Evolutionary conservation across 73 alveolate species (phyloP).

Genomic region (Tetrahymena borealis): DNA sequence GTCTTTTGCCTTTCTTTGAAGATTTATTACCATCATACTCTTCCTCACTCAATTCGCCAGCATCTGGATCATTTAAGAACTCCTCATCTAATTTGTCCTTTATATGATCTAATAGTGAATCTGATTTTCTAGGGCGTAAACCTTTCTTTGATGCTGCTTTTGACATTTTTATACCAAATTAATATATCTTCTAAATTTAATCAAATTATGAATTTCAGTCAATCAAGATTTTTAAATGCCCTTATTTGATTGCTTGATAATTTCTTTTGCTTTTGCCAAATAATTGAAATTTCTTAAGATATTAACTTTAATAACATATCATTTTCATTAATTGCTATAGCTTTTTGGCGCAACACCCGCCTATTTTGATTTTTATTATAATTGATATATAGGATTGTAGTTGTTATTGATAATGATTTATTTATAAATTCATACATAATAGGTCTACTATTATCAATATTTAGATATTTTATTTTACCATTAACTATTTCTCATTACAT

Average conservation of each 20-base stretch:
- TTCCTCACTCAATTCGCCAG: not conserved
- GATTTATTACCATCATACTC: not conserved
- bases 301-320: not conserved
- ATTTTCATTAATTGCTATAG: not conserved
- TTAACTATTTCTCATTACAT: too few species aligned
- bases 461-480: too few species aligned
- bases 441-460: too few species aligned
- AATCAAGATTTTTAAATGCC: not conserved
- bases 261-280: not conserved
- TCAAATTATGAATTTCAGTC: not conserved
- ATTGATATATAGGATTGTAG: too few species aligned
- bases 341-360: constrained; percentile 4
- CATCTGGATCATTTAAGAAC: not conserved
- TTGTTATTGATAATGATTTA: too few species aligned
- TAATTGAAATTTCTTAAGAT: not conserved
- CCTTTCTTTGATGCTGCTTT: not conserved
- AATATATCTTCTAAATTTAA: not conserved
- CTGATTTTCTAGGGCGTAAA: not conserved
- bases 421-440: too few species aligned
- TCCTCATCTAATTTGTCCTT: not conserved
- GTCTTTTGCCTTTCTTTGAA: not conserved
- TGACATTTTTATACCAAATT: not conserved
- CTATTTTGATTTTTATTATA: not conserved
- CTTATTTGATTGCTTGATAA: not conserved
- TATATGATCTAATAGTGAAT: not conserved